These are phyloP conservation scores for Beauveria brongniartii DNA, from an alignment of 2,329 filamentous ascomycete species.

Conservation along the genomic window DNA sequence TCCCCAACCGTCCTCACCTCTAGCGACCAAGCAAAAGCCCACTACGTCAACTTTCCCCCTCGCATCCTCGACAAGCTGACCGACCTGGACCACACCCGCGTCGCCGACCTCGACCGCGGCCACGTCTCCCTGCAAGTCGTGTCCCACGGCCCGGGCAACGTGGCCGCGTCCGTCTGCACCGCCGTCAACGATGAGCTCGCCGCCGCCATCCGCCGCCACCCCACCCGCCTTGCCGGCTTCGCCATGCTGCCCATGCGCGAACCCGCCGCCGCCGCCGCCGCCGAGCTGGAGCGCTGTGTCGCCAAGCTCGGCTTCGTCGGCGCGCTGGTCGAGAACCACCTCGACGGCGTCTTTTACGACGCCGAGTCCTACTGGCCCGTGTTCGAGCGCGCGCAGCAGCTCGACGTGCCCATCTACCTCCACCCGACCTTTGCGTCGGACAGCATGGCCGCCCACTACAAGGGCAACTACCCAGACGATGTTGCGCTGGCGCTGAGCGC, in stretches of 20 bases:
- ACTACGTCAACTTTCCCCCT: constrained; percentile 17
- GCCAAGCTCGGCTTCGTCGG: constrained; percentile 25
- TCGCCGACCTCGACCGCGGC: constrained; percentile 19
- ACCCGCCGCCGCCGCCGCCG: constrained; percentile 19
- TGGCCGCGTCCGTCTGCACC: constrained; percentile 14
- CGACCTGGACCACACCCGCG: constrained; percentile 17
- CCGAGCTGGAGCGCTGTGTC: constrained; percentile 22
- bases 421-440: constrained; percentile 34
- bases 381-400: constrained; percentile 27
- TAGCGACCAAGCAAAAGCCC: constrained; percentile 14
- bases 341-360: constrained; percentile 22
- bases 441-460: constrained; percentile 19
- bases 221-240: constrained; percentile 22
- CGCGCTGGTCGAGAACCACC: constrained; percentile 23
- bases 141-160: constrained; percentile 11
- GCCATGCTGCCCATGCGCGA: constrained; percentile 22
- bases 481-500: constrained; percentile 28
- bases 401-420: constrained; percentile 44
- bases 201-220: constrained; percentile 12
- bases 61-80: constrained; percentile 17
- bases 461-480: constrained; percentile 19
- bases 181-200: constrained; percentile 19
- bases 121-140: constrained; percentile 17
- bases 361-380: constrained; percentile 21
- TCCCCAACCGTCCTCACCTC: constrained; percentile 14